Percentiles rank a stretch among this genome's conserved stretches.
phyloP scores from a whole-genome alignment of 2,329 filamentous ascomycete genomes.

The Sclerotinia glacialis region DNA sequence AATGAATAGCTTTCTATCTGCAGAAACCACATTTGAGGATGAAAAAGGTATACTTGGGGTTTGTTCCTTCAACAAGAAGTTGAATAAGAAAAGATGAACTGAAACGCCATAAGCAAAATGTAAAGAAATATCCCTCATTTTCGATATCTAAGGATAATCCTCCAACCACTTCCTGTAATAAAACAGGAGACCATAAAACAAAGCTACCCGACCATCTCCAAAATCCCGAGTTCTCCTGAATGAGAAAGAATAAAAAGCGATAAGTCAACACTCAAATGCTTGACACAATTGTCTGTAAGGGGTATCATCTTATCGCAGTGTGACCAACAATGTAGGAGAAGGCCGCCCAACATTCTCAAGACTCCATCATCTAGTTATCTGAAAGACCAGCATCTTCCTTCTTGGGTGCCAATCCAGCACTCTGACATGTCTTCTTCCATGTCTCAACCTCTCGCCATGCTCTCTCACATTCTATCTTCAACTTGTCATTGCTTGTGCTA shows the following conservation, averaged over 20 bases:
- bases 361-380: slow-evolving; percentile 35
- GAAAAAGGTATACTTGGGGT: neutral
- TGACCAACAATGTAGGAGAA: slow-evolving; percentile 31
- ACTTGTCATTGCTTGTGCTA: slow-evolving; percentile 80
- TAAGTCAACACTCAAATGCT: slow-evolving; percentile 37
- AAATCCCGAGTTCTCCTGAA: slow-evolving; percentile 10
- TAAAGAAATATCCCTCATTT: neutral
- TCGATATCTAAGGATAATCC: slow-evolving; percentile 8
- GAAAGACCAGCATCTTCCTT: slow-evolving; percentile 42
- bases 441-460: slow-evolving; percentile 75
- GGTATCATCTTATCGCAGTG: slow-evolving; percentile 36
- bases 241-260: slow-evolving; percentile 22
- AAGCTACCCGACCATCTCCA: slow-evolving; percentile 17
- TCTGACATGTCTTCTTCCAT: slow-evolving; percentile 70
- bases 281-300: slow-evolving; percentile 33
- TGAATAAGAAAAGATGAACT: neutral
- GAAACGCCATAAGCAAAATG: neutral
- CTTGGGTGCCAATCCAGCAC: slow-evolving; percentile 53
- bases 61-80: neutral
- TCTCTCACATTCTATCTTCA: slow-evolving; percentile 75
- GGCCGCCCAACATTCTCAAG: slow-evolving; percentile 32
- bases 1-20: neutral
- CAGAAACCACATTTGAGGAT: neutral
- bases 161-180: slow-evolving; percentile 1
- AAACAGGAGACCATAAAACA: slow-evolving; percentile 16